Percentiles rank a stretch among this genome's conserved stretches.
phyloP scores from a whole-genome alignment of 139 green algal genomes.

The Asterochloris erici region DNA sequence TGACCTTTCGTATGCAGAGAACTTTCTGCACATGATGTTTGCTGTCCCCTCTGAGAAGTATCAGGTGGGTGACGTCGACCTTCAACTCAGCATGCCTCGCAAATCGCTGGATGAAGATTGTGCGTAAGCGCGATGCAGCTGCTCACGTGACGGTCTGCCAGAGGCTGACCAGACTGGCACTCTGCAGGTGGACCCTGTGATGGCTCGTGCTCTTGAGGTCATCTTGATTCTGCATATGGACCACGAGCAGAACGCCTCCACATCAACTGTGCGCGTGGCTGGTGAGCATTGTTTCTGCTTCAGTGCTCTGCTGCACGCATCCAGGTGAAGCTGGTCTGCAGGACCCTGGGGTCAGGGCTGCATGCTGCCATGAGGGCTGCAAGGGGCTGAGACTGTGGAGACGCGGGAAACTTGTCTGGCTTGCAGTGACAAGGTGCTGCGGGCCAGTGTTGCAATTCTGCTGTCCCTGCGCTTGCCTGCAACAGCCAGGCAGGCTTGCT shows the following conservation, averaged over 20 bases:
- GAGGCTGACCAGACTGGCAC: not conserved
- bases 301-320: too few species aligned
- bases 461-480: slow-evolving; percentile 2
- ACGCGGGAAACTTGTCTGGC: too few species aligned
- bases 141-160: not conserved
- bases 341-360: too few species aligned
- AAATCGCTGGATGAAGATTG: too few species aligned
- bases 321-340: too few species aligned
- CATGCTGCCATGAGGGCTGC: too few species aligned
- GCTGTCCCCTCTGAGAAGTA: slow-evolving; percentile 44
- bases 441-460: not conserved
- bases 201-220: slow-evolving; percentile 49
- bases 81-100: not conserved
- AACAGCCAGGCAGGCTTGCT: not conserved
- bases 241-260: slow-evolving; percentile 72
- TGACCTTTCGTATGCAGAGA: slow-evolving; percentile 55
- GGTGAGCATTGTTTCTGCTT: slow-evolving; percentile 1
- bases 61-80: not conserved
- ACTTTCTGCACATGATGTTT: slow-evolving; percentile 61
- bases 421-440: too few species aligned
- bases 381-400: too few species aligned
- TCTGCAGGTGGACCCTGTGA: slow-evolving; percentile 37
- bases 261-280: slow-evolving; percentile 56
- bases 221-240: slow-evolving; percentile 74
- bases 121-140: too few species aligned